A percentile compares a stretch with the other conserved stretches of the same genome.
Evolutionary conservation across 768 basidiomycete species (phyloP).

Genomic region (Collybia nuda): DNA sequence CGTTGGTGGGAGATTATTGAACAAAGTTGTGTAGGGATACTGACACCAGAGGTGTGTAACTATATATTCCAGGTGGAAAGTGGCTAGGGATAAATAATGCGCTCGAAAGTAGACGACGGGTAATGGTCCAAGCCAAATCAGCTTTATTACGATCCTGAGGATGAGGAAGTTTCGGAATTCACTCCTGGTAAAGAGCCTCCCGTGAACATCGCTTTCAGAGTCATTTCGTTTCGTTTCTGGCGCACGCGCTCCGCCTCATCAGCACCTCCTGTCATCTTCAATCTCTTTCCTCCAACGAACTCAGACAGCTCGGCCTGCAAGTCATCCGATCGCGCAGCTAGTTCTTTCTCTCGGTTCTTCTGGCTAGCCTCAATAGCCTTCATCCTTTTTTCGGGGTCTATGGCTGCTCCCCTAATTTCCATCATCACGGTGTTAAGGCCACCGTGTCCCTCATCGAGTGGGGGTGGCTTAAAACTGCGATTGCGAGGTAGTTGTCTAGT

Average conservation of each 20-base stretch:
- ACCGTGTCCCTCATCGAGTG: conserved; percentile 63
- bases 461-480: conserved; percentile 59
- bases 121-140: not conserved
- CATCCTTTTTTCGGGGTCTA: conserved; percentile 82
- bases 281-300: conserved; percentile 84
- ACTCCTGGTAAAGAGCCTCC: conserved; percentile 7
- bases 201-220: conserved; percentile 87
- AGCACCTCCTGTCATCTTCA: conserved; percentile 95
- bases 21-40: too few relatives aligned
- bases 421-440: conserved; percentile 81
- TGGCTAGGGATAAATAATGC: conserved; percentile 16
- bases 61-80: not conserved
- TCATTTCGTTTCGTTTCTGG: conserved; percentile 79
- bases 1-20: too few relatives aligned
- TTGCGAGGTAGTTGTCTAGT: conserved; percentile 24
- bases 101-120: conserved; percentile 10
- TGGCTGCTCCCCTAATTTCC: conserved; percentile 81
- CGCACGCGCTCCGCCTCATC: conserved; percentile 89
- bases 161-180: conserved; percentile 12
- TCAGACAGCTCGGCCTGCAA: conserved; percentile 81
- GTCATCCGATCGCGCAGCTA: conserved; percentile 73
- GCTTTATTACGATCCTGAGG: conserved; percentile 2
- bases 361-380: conserved; percentile 93
- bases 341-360: conserved; percentile 75
- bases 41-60: not conserved